phyloP scores from a whole-genome alignment of 768 basidiomycete species.

The Kockovaella imperatae region DNA sequence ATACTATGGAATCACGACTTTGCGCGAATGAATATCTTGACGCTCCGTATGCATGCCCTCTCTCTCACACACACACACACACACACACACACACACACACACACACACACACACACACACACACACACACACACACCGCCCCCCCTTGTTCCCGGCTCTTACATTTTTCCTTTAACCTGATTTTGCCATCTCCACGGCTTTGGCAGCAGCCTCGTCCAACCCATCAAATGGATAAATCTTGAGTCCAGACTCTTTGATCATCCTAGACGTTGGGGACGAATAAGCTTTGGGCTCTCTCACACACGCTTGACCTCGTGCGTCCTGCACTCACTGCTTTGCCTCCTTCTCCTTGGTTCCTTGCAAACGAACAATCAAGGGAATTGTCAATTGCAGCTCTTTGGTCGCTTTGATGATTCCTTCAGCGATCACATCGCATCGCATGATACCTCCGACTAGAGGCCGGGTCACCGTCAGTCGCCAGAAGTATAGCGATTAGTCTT shows the following conservation, averaged over 20 bases:
- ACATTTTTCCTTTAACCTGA: slow-evolving; percentile 6
- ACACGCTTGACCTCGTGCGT: slow-evolving; percentile 1
- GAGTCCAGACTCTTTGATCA: slow-evolving; percentile 85
- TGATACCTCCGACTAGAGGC: slow-evolving; percentile 60
- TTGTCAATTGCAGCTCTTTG: slow-evolving; percentile 72
- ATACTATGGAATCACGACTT: no score
- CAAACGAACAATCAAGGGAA: slow-evolving; percentile 86
- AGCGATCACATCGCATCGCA: slow-evolving; percentile 75
- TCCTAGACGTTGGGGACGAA: slow-evolving; percentile 50
- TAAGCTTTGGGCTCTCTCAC: slow-evolving; percentile 3
- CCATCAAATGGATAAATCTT: slow-evolving; percentile 90
- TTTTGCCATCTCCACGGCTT: slow-evolving; percentile 46
- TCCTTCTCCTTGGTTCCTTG: slow-evolving; percentile 96
- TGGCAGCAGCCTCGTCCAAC: slow-evolving; percentile 76
- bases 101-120: no score
- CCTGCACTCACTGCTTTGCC: slow-evolving; percentile 72
- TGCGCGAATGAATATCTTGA: no score
- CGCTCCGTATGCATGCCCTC: no score
- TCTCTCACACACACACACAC: no score
- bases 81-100: no score
- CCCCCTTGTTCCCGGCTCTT: no score
- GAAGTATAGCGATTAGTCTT: not conserved
- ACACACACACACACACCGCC: no score
- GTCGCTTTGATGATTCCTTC: slow-evolving; percentile 94
- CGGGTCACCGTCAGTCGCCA: no score